Conservation (phyloP, 306 rosid genomes). For the Gynostemma pentaphyllum region DNA sequence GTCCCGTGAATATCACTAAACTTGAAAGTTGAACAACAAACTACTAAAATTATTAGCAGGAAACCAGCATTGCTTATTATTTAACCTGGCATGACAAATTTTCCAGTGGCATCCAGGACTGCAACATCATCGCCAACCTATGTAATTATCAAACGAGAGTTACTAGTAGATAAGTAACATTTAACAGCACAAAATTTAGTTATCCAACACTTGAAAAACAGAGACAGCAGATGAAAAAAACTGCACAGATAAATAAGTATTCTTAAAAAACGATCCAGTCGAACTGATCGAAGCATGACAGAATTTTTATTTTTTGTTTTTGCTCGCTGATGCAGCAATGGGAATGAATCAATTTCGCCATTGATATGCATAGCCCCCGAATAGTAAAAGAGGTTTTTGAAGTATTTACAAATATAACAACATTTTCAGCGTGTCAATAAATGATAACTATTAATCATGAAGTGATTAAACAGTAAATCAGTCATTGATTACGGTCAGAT, state of each 20-base stretch:
- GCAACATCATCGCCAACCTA: slow-evolving; percentile 76
- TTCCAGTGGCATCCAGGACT: slow-evolving; percentile 81
- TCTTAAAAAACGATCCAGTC: not conserved
- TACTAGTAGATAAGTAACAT: not conserved
- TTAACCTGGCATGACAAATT: slow-evolving; percentile 94
- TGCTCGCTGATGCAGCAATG: not conserved
- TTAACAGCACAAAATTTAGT: slow-evolving; percentile 11
- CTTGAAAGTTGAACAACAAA: not conserved
- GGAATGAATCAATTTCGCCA: not conserved
- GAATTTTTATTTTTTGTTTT: not conserved
- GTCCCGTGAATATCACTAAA: not conserved
- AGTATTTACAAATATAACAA: no score
- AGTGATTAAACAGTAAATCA: no score
- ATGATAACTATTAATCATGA: no score
- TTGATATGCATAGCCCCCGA: not conserved
- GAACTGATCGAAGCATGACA: not conserved
- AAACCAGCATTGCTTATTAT: not conserved
- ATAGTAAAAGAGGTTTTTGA: no score
- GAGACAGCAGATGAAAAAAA: not conserved
- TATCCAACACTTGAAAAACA: not conserved
- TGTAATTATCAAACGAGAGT: slow-evolving; percentile 11
- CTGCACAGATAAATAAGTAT: not conserved
- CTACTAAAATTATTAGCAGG: not conserved
- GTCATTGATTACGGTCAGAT: no score
- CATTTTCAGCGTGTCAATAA: no score